These are phyloP conservation scores for Senna tora DNA, from an alignment of 306 rosid genomes.

Conservation along the genomic window DNA sequence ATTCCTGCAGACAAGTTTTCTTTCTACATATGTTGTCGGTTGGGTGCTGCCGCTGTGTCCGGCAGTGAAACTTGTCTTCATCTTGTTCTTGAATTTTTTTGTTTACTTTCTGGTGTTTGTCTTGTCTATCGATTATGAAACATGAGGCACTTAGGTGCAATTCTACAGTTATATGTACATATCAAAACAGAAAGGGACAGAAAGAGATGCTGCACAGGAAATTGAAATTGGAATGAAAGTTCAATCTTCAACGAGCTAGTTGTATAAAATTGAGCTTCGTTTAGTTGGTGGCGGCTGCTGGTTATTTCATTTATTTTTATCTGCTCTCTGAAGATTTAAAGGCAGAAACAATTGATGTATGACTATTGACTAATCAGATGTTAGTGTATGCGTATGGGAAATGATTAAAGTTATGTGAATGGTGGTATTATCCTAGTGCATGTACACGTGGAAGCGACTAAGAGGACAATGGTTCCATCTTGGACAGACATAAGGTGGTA, in stretches of 20 bases:
- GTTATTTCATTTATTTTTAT: conserved; percentile 4
- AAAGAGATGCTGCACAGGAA: conserved; percentile 41
- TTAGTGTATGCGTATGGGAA: not conserved
- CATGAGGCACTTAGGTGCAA: conserved; percentile 34
- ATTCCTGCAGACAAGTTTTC: conserved; percentile 29
- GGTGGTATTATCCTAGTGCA: no score
- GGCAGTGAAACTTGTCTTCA: conserved; percentile 17
- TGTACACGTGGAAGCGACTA: no score
- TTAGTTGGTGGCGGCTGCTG: conserved; percentile 1
- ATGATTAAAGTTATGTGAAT: no score
- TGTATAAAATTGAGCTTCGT: not conserved
- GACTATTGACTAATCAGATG: not conserved
- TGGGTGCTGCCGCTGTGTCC: conserved; percentile 19
- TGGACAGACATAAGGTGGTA: no score
- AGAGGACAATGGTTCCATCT: no score
- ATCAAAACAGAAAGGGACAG: conserved; percentile 37
- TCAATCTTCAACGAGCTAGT: conserved; percentile 25
- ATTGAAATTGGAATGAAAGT: conserved; percentile 39
- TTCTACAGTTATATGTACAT: conserved; percentile 55
- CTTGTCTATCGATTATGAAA: conserved; percentile 35
- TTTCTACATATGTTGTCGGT: not conserved
- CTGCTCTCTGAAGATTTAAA: not conserved
- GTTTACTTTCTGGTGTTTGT: conserved; percentile 4
- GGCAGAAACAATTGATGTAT: not conserved
- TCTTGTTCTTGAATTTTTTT: not conserved